Evolutionary conservation across 2,329 filamentous ascomycete genomes (phyloP).

Genomic region (Fusarium euwallaceae): DNA sequence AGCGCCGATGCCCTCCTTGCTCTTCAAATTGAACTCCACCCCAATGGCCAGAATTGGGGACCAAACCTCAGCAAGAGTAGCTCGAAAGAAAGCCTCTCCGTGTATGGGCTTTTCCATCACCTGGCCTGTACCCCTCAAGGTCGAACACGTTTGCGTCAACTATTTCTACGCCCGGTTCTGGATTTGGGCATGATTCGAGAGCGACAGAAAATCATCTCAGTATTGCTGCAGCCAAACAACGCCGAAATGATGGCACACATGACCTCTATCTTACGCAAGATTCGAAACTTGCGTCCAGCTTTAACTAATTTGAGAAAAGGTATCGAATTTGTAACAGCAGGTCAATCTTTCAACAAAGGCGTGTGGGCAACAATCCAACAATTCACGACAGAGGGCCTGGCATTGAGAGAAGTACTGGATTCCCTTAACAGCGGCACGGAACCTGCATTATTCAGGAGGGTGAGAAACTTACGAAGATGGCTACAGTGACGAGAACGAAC

Average conservation of each 20-base stretch:
- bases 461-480: constrained; percentile 59
- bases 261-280: constrained; percentile 72
- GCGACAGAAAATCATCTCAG: constrained; percentile 77
- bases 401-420: constrained; percentile 73
- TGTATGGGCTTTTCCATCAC: constrained; percentile 85
- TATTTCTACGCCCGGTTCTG: constrained; percentile 83
- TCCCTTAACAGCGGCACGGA: constrained; percentile 36
- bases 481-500: not conserved
- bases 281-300: constrained; percentile 80
- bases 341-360: constrained; percentile 70
- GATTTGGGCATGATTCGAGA: constrained; percentile 76
- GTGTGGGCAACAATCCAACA: constrained; percentile 79
- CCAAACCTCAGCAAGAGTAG: constrained; percentile 59
- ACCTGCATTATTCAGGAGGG: constrained; percentile 41
- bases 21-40: constrained; percentile 90
- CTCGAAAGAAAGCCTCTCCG: constrained; percentile 83
- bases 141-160: constrained; percentile 77
- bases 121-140: constrained; percentile 85
- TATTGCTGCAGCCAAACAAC: constrained; percentile 79
- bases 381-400: constrained; percentile 80
- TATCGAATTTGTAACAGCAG: constrained; percentile 66
- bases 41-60: constrained; percentile 82
- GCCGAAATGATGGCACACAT: constrained; percentile 66
- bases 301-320: constrained; percentile 83
- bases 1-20: constrained; percentile 84